Conservation (phyloP, 768 basidiomycete species). For the Mycena filopes region DNA sequence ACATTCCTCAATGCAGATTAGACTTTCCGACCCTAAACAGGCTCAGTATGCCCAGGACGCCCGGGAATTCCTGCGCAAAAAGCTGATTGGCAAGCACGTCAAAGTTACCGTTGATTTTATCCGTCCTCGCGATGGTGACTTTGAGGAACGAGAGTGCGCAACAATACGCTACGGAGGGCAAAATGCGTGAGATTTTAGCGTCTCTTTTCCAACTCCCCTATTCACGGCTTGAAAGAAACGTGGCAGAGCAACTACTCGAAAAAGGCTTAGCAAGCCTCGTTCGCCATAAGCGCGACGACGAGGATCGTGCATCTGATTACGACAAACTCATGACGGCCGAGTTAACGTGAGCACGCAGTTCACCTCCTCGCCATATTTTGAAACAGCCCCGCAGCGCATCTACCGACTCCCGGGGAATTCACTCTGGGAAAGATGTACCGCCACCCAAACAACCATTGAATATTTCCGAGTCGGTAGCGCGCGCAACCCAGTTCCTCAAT, state of each 20-base stretch:
- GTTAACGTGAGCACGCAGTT: slow-evolving; percentile 70
- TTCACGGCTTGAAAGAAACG: slow-evolving; percentile 65
- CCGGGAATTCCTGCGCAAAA: slow-evolving; percentile 91
- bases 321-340: slow-evolving; percentile 97
- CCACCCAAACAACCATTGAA: slow-evolving; percentile 86
- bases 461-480: slow-evolving; percentile 84
- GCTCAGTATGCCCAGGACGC: slow-evolving; percentile 92
- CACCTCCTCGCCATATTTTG: slow-evolving; percentile 19
- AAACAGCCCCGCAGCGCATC: slow-evolving; percentile 71
- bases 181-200: slow-evolving; percentile 68
- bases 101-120: slow-evolving; percentile 89
- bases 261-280: slow-evolving; percentile 91
- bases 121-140: slow-evolving; percentile 92
- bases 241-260: slow-evolving; percentile 93
- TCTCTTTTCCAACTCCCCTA: slow-evolving; percentile 8
- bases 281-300: slow-evolving; percentile 94
- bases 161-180: slow-evolving; percentile 88
- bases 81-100: slow-evolving; percentile 89
- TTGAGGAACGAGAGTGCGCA: slow-evolving; percentile 91
- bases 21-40: slow-evolving; percentile 87
- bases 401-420: slow-evolving; percentile 83
- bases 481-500: slow-evolving; percentile 89
- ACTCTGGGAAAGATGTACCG: slow-evolving; percentile 90
- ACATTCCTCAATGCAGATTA: slow-evolving; percentile 42
- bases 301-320: slow-evolving; percentile 94